Conservation (phyloP, 106 monocot species). For the Apostasia shenzhenica region DNA sequence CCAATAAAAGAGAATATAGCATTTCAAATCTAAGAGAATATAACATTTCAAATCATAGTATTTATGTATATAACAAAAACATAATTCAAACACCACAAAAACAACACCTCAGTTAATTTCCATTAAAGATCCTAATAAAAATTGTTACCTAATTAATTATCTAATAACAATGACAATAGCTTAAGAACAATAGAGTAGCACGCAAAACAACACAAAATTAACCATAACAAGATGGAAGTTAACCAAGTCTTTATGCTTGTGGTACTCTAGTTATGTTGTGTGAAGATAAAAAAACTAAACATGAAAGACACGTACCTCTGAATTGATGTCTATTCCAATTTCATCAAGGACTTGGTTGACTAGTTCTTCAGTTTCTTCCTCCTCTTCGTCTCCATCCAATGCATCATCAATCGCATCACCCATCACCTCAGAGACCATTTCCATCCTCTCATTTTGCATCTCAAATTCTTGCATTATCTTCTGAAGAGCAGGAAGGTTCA, state of each 20-base stretch:
- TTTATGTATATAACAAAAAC: not conserved
- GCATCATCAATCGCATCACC: constrained; percentile 97
- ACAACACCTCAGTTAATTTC: too few relatives aligned
- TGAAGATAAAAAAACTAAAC: too few relatives aligned
- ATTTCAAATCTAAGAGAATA: too few relatives aligned
- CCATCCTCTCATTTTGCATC: constrained; percentile 92
- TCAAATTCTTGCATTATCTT: constrained; percentile 97
- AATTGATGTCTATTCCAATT: constrained; percentile 83
- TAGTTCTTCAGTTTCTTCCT: constrained; percentile 89
- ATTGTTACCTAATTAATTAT: too few relatives aligned
- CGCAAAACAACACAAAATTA: too few relatives aligned
- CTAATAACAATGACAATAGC: too few relatives aligned
- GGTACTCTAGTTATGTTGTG: too few relatives aligned
- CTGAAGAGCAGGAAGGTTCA: constrained; percentile 92
- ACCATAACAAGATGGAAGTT: too few relatives aligned
- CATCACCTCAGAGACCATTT: constrained; percentile 82
- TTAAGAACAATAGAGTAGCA: too few relatives aligned
- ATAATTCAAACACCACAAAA: not conserved
- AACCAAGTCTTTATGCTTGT: too few relatives aligned
- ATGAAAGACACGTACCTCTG: constrained; percentile 36
- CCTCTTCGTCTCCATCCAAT: constrained; percentile 94
- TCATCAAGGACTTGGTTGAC: constrained; percentile 93
- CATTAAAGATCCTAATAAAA: too few relatives aligned
- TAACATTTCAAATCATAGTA: not conserved
- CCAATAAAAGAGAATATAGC: too few relatives aligned